phyloP scores from a whole-genome alignment of 306 rosid species.

The Quercus dentata region DNA sequence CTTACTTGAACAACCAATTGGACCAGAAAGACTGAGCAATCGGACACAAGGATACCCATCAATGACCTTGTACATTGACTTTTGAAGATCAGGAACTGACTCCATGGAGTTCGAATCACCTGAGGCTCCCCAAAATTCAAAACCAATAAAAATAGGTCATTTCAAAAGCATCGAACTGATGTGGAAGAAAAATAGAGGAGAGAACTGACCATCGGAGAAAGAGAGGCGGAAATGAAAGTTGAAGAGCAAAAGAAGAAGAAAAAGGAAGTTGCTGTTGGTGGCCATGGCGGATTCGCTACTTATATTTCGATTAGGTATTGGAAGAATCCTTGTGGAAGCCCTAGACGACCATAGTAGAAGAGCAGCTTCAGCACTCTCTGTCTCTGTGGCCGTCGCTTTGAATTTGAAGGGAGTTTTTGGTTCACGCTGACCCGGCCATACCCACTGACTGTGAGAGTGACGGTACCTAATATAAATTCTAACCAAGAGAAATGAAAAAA shows the following conservation, averaged over 20 bases:
- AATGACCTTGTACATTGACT: slow-evolving; percentile 68
- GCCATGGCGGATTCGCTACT: slow-evolving; percentile 41
- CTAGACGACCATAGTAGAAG: background rate
- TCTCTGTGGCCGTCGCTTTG: background rate
- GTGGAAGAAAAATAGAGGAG: background rate
- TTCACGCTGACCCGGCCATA: background rate
- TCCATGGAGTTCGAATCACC: slow-evolving; percentile 56
- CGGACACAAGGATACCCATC: slow-evolving; percentile 81
- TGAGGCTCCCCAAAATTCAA: slow-evolving; percentile 6
- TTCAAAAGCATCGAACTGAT: background rate
- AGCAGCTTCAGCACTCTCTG: background rate
- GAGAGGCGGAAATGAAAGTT: slow-evolving; percentile 34
- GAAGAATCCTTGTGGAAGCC: background rate
- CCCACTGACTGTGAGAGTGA: too few species aligned
- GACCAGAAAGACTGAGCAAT: slow-evolving; percentile 72
- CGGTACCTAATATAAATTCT: too few species aligned
- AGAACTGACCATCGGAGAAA: slow-evolving; percentile 45
- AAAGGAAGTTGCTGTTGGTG: slow-evolving; percentile 19
- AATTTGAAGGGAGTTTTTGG: background rate
- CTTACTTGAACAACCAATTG: slow-evolving; percentile 90
- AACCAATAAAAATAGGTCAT: background rate
- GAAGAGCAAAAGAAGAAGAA: slow-evolving; percentile 30
- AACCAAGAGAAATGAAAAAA: too few species aligned
- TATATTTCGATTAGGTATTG: too few species aligned
- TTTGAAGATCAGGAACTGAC: slow-evolving; percentile 94